Evolutionary conservation across 1,284 basidiomycete species (phyloP).

Genomic region (Leccinum proliferum): DNA sequence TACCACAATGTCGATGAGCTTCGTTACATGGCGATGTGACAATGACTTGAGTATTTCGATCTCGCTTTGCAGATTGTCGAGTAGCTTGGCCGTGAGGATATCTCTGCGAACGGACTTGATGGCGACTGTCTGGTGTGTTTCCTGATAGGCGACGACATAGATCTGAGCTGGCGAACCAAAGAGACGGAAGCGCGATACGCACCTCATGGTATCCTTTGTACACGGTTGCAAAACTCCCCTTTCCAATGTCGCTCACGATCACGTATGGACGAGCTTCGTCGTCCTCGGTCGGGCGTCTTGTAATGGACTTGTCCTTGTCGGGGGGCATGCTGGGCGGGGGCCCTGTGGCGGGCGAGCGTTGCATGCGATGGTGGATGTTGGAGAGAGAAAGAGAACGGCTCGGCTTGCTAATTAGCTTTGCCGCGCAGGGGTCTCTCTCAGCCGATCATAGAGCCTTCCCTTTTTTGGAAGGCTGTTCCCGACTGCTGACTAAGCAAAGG

Average conservation of each 20-base stretch:
- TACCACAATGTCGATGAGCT: conserved; percentile 88
- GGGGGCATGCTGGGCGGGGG: conserved; percentile 18
- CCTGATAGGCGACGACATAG: conserved; percentile 38
- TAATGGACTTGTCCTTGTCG: conserved; percentile 16
- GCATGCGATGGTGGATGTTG: conserved; percentile 14
- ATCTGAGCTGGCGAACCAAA: not conserved
- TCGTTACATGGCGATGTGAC: conserved; percentile 91
- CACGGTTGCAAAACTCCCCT: conserved; percentile 95
- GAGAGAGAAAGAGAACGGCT: conserved; percentile 14
- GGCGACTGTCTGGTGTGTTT: conserved; percentile 75
- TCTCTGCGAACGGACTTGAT: conserved; percentile 94
- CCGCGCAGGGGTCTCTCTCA: conserved; percentile 16
- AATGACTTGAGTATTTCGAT: conserved; percentile 96
- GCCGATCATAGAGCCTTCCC: conserved; percentile 17
- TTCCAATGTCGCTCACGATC: conserved; percentile 68
- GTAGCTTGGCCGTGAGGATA: conserved; percentile 87
- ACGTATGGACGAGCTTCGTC: conserved; percentile 70
- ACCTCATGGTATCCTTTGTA: conserved; percentile 91
- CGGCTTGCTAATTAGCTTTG: conserved; percentile 22
- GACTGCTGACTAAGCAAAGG: conserved; percentile 13
- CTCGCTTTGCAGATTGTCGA: conserved; percentile 97
- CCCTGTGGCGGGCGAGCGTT: conserved; percentile 16
- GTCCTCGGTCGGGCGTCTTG: conserved; percentile 40
- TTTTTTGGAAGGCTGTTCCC: conserved; percentile 25
- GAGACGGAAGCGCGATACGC: conserved; percentile 25